Percentiles rank a stretch among this genome's conserved stretches.
These are phyloP conservation scores for Colletotrichum nymphaeae DNA, from an alignment of 2,329 filamentous ascomycete species.

Conservation along the genomic window DNA sequence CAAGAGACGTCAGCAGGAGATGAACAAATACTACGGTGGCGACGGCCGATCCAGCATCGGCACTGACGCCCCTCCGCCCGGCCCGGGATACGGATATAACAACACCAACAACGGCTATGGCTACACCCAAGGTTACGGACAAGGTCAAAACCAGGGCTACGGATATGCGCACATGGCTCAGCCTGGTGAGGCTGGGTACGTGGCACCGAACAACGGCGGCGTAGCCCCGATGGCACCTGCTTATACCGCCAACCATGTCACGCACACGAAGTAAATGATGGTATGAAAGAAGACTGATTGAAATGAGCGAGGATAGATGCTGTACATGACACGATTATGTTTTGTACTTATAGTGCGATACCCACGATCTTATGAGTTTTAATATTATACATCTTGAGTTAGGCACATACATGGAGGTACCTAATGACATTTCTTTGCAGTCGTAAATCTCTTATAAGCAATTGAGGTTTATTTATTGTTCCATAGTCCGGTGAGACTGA, in stretches of 20 bases:
- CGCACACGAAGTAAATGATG: neutral
- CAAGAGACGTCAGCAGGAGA: conserved; percentile 7
- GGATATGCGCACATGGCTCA: conserved; percentile 22
- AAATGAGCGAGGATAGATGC: neutral
- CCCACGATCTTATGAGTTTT: neutral
- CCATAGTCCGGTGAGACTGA: too few species aligned
- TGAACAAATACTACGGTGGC: conserved; percentile 29
- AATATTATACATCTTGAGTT: too few species aligned
- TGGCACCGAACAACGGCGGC: neutral
- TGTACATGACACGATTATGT: neutral
- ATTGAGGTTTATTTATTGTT: too few species aligned
- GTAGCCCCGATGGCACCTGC: conserved; percentile 5
- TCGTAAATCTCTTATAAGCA: too few species aligned
- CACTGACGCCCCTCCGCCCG: neutral
- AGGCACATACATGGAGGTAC: too few species aligned
- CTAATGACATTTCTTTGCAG: too few species aligned
- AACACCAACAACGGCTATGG: neutral
- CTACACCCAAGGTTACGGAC: conserved; percentile 11
- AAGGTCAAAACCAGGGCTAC: conserved; percentile 20
- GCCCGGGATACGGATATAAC: neutral
- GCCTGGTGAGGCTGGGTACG: conserved; percentile 18
- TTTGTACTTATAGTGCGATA: neutral
- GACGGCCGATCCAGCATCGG: conserved; percentile 26
- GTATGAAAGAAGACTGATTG: neutral
- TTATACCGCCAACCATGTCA: conserved; percentile 16